phyloP scores from a whole-genome alignment of 345 rosid genomes.

The Rubroshorea leprosula region DNA sequence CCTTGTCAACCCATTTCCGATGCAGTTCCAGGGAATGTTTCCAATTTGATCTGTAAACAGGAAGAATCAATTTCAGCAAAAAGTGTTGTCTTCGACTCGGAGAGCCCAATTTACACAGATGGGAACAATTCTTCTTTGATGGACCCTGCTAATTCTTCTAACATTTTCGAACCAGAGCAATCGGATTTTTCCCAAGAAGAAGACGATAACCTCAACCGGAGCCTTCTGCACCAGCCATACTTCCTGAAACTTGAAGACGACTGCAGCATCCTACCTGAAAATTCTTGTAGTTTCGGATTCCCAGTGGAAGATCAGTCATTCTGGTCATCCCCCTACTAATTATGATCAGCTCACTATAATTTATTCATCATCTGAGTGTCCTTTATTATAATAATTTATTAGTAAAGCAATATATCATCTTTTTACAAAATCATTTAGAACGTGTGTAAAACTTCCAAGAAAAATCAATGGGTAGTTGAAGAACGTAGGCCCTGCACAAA shows the following conservation, averaged over 20 bases:
- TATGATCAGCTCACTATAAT: no score
- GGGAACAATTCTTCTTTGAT: constrained; percentile 21
- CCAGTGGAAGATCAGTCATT: constrained; percentile 41
- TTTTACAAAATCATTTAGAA: no score
- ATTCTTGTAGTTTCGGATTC: constrained; percentile 39
- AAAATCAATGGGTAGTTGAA: no score
- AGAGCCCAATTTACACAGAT: constrained; percentile 30
- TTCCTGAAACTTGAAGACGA: constrained; percentile 31
- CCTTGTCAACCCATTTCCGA: constrained; percentile 7
- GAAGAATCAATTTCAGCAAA: constrained; percentile 43
- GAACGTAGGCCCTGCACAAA: no score
- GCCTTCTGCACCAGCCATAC: constrained; percentile 20
- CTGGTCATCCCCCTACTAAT: constrained; percentile 37
- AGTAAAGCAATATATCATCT: no score
- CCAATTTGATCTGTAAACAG: constrained; percentile 23
- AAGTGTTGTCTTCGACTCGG: constrained; percentile 43
- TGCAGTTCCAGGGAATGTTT: constrained; percentile 1
- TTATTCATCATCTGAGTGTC: no score
- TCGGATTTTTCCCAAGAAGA: constrained; percentile 39
- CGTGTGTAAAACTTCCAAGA: no score
- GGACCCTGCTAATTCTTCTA: constrained; percentile 42
- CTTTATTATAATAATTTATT: no score
- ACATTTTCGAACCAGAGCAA: constrained; percentile 32
- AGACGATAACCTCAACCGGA: constrained; percentile 31
- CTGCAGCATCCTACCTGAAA: constrained; percentile 14